phyloP scores from a whole-genome alignment of 2,329 filamentous ascomycete genomes.

The Sclerotinia nivalis region DNA sequence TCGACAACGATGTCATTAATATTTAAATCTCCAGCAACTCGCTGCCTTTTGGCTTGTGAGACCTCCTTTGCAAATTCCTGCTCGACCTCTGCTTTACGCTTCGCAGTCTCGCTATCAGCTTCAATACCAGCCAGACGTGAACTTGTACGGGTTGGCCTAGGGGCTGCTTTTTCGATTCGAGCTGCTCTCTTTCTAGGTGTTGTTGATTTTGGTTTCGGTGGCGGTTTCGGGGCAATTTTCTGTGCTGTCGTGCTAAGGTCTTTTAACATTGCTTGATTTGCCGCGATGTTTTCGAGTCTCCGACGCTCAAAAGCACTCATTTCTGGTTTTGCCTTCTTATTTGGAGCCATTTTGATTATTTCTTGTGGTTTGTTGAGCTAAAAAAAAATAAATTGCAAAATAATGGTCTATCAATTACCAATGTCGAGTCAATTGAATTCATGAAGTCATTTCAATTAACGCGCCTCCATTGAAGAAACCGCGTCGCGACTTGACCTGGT shows the following conservation, averaged over 20 bases:
- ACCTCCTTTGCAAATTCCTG: slow-evolving; percentile 56
- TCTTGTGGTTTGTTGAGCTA: neutral
- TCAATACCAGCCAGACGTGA: slow-evolving; percentile 58
- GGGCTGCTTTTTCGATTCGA: slow-evolving; percentile 49
- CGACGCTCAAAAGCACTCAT: slow-evolving; percentile 86
- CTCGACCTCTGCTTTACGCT: slow-evolving; percentile 68
- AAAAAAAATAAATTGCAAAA: neutral
- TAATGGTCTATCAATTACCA: neutral
- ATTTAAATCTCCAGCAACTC: slow-evolving; percentile 67
- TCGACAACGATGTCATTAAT: slow-evolving; percentile 78
- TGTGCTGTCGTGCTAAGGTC: slow-evolving; percentile 73
- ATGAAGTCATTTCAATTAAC: slow-evolving; percentile 20
- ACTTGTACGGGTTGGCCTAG: slow-evolving; percentile 57
- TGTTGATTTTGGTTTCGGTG: slow-evolving; percentile 52
- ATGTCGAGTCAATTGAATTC: neutral
- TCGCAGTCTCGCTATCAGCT: slow-evolving; percentile 60
- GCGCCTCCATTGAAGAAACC: slow-evolving; percentile 3
- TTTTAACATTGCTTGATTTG: slow-evolving; percentile 79
- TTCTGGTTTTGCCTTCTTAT: slow-evolving; percentile 48
- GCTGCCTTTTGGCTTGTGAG: slow-evolving; percentile 61
- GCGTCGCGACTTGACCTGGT: slow-evolving; percentile 12
- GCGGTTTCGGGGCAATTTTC: slow-evolving; percentile 61
- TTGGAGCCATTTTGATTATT: slow-evolving; percentile 50
- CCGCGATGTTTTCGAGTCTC: slow-evolving; percentile 81
- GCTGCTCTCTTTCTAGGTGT: slow-evolving; percentile 46